These are phyloP conservation scores for Metarhizium robertsii DNA, from an alignment of 2,329 filamentous ascomycete genomes.

Conservation along the genomic window DNA sequence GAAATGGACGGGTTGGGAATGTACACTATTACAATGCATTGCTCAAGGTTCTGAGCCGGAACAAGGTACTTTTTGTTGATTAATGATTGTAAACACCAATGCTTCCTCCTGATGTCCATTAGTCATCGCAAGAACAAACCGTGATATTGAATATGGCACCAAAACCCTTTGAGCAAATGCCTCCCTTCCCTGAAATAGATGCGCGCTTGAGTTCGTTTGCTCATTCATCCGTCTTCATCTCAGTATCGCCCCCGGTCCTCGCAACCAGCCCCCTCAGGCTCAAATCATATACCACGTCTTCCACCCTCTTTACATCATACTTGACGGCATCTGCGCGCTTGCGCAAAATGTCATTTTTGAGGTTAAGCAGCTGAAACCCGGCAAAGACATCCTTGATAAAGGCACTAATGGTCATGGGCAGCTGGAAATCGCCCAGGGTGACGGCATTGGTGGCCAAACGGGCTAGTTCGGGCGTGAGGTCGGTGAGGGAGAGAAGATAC, in stretches of 20 bases:
- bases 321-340: conserved; percentile 89
- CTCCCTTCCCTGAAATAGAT: too few relatives aligned
- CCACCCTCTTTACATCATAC: conserved; percentile 95
- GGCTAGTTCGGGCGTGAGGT: conserved; percentile 80
- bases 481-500: conserved; percentile 82
- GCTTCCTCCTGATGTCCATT: neutral
- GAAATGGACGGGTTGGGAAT: neutral
- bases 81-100: neutral
- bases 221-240: conserved; percentile 27
- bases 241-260: conserved; percentile 27
- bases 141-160: too few relatives aligned
- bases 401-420: conserved; percentile 77
- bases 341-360: conserved; percentile 89
- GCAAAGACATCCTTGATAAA: conserved; percentile 95
- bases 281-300: conserved; percentile 95
- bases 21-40: conserved; percentile 4
- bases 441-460: conserved; percentile 92
- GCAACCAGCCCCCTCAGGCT: conserved; percentile 76
- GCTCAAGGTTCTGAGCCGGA: neutral
- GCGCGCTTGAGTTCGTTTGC: neutral
- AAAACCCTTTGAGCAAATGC: too few relatives aligned
- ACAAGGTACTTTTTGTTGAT: neutral
- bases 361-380: conserved; percentile 91
- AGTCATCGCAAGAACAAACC: neutral
- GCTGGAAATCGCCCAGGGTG: conserved; percentile 71